Base-by-base conservation (phyloP, 2,329 filamentous ascomycete species). In the Mycogone perniciosa region DNA sequence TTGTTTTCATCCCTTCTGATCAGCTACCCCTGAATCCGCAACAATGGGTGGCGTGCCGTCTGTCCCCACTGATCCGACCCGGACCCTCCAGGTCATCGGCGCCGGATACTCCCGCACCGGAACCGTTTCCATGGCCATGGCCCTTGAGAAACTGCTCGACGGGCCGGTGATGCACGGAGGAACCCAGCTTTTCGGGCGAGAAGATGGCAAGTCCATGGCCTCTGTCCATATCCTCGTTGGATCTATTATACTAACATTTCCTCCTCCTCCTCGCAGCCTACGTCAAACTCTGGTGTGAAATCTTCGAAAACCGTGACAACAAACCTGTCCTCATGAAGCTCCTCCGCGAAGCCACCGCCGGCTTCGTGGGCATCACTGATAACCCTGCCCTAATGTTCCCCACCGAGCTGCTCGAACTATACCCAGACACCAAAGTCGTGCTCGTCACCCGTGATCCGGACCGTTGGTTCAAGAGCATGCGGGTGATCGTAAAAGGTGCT, bases 91-190 rank as follows among this genome's bases (percentile, higher is more conserved):
- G 55, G 71, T 74, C 50, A 74, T 74, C 50, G 68, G 67, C 26
- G 71, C 70, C 5, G 68, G 69, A 41, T 69, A 67, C 53, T 65
- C 74, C 10, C 67, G 76, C 35, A 57, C 55, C 11, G 55, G 55
- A 7, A 56, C 55, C 38, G 39, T 75, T 7, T 76, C 76, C 27
- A 74, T 77, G 64, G 71, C 70, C 33, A 57, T 70, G 37, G 76
- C 76, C 1, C 62, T 79, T 7, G 67, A 66, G 52, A 72, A 70
- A 50, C 66, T 79, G 4, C 69, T 77, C 5, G 59, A 73, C 35
- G 75, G 72, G 0, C 76, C 76, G 3, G 68, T 74, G 40, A 71
- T 75, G 57, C 76, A 79, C 54, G 72, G 73, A 45, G 76, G 76
- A 27, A 76, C 64, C 1, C 65, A 68, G 39, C 54, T 69, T 5